These are phyloP conservation scores for Claviceps citrina DNA, from an alignment of 2,329 filamentous ascomycete genomes.

Conservation along the genomic window DNA sequence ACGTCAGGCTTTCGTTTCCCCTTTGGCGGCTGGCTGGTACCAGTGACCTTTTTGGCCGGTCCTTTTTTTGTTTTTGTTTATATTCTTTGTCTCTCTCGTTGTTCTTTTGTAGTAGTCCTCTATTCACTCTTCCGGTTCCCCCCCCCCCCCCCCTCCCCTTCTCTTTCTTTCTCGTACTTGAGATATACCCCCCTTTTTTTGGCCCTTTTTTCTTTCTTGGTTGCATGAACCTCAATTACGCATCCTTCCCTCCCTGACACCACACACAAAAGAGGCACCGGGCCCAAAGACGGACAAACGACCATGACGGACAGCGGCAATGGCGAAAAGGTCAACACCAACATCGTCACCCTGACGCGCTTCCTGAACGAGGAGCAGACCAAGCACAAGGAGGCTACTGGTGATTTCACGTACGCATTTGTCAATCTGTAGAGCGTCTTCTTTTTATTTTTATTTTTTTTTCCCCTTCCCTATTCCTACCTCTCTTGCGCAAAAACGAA, in stretches of 20 bases:
- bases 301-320: conserved; percentile 25
- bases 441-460: conserved; percentile 7
- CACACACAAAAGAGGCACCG: no score
- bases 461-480: neutral
- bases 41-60: no score
- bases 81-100: neutral
- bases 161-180: neutral
- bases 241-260: neutral
- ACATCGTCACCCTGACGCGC: conserved; percentile 88
- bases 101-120: no score
- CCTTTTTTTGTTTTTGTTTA: neutral
- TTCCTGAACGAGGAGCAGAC: conserved; percentile 92
- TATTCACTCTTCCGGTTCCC: no score
- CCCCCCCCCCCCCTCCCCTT: no score
- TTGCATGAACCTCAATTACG: neutral
- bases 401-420: conserved; percentile 79
- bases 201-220: neutral
- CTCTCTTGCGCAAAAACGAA: neutral
- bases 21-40: no score
- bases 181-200: neutral
- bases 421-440: neutral
- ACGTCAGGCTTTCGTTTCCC: neutral
- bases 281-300: no score
- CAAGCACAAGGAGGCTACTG: conserved; percentile 86
- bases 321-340: conserved; percentile 75